phyloP scores from a whole-genome alignment of 345 rosid genomes.

The Gossypium herbaceum region DNA sequence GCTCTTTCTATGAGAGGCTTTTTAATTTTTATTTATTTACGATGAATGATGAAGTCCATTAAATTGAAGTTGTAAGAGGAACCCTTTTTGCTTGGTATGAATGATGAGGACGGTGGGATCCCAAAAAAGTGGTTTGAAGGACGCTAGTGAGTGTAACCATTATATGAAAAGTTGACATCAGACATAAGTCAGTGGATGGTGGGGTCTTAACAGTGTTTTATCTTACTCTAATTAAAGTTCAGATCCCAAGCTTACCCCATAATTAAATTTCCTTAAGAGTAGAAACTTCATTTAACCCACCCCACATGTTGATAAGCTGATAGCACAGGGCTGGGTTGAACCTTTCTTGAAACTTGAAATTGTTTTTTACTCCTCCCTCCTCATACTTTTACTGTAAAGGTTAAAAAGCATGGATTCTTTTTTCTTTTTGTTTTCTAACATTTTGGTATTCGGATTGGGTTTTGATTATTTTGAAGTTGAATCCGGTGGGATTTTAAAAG shows the following conservation, averaged over 20 bases:
- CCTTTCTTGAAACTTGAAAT: not conserved
- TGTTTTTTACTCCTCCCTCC: not conserved
- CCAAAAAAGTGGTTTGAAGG: not conserved
- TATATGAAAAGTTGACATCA: conserved; percentile 14
- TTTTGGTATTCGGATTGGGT: not conserved
- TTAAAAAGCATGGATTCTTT: not conserved
- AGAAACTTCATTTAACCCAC: not conserved
- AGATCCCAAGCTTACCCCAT: not conserved
- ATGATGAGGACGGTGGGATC: not conserved
- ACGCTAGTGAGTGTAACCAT: conserved; percentile 25
- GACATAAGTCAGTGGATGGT: conserved; percentile 18
- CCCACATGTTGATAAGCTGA: too few relatives aligned
- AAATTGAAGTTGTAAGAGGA: not conserved
- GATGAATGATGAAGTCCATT: not conserved
- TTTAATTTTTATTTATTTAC: too few relatives aligned
- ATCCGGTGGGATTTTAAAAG: not conserved
- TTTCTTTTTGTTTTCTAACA: not conserved
- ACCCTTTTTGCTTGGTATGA: not conserved
- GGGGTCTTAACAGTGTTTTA: conserved; percentile 17
- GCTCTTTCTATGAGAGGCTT: not conserved
- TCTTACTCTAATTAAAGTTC: not conserved
- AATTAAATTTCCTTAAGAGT: not conserved
- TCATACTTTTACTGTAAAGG: not conserved
- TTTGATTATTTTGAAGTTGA: not conserved
- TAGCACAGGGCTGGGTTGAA: not conserved